Percentiles rank a stretch among this genome's conserved stretches.
These are phyloP conservation scores for Trichoderma reesei DNA, from an alignment of 495 filamentous ascomycete species.

Conservation along the genomic window DNA sequence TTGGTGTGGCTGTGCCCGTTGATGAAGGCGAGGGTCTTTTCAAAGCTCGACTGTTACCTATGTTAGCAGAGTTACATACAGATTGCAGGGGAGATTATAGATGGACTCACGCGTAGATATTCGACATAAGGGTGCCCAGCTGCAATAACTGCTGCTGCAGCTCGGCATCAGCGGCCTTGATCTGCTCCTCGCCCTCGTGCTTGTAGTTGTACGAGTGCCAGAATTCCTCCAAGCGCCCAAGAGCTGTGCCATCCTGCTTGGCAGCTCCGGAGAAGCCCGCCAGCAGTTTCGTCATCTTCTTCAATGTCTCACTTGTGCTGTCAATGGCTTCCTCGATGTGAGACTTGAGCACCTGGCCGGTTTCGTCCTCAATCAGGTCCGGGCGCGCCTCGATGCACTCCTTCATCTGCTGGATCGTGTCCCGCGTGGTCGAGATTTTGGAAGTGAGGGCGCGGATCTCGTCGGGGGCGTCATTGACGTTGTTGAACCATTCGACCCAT, in stretches of 20 bases:
- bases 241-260: not conserved
- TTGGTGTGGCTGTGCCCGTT: not conserved
- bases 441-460: slow-evolving; percentile 6
- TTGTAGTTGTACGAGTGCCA: slow-evolving; percentile 10
- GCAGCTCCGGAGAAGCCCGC: not conserved
- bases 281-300: slow-evolving; percentile 11
- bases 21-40: slow-evolving; percentile 1
- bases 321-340: slow-evolving; percentile 10
- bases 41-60: not conserved
- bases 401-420: slow-evolving; percentile 8
- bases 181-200: slow-evolving; percentile 1
- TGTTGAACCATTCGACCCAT: slow-evolving; percentile 9
- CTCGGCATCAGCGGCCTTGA: slow-evolving; percentile 5
- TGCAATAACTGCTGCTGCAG: slow-evolving; percentile 5
- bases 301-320: slow-evolving; percentile 6
- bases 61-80: not conserved
- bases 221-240: slow-evolving; percentile 3
- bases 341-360: not conserved
- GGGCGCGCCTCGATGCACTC: not conserved
- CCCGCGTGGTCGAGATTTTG: slow-evolving; percentile 3
- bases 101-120: slow-evolving; percentile 8
- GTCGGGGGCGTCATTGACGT: slow-evolving; percentile 3
- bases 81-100: not conserved
- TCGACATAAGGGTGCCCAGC: slow-evolving; percentile 2
- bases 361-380: slow-evolving; percentile 9